Evolutionary conservation across 2,329 filamentous ascomycete genomes (phyloP), one percentile per base, ranked within the genome.

Genomic region (Paramyrothecium sp.): DNA sequence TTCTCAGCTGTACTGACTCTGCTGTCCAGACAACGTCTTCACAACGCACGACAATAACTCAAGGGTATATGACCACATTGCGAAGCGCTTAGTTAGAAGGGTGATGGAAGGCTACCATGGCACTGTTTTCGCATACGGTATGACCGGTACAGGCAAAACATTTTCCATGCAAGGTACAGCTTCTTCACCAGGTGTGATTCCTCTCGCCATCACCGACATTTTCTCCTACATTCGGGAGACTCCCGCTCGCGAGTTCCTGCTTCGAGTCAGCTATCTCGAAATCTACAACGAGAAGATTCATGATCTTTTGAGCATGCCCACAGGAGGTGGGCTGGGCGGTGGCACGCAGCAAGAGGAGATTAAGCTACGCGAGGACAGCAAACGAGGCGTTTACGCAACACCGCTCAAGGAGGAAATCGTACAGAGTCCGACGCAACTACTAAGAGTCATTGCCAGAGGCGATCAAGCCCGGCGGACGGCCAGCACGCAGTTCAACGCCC

Each of bases 21-120:
- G 26, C 33, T 62, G 38, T 22, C 3, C 67, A 96, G 95, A 99
- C 78, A 98, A 98, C 76, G 95, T 98, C 60, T 99, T 99, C 74
- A 87, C 91, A 53, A 90, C 92, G 19, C 87, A 96, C 70, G 94
- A 99, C 71, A 91, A 97, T 71, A 99, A 99, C 71, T 87, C 91
- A 54, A 89, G 89, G 70, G 95, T 99, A 11, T 99, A 99, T 72
- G 95, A 99, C 74, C 88, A 94, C 61, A 91, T 87, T 50, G 95
- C 95, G 48, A 98, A 98, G 76, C 89, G 95, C 60, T 81, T 99
- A 54, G 95, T 99, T 51, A 89, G 95, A 65, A 85, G 95, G 67
- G 95, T 99, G 53, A 99, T 99, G 95, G 95, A 99, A 78, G 95
- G 95, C 47, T 99, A 98, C 72, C 94, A 98, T 69, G 95, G 94